Conservation (phyloP, 352 stramenopile species). For the Achlya hypogyna region DNA sequence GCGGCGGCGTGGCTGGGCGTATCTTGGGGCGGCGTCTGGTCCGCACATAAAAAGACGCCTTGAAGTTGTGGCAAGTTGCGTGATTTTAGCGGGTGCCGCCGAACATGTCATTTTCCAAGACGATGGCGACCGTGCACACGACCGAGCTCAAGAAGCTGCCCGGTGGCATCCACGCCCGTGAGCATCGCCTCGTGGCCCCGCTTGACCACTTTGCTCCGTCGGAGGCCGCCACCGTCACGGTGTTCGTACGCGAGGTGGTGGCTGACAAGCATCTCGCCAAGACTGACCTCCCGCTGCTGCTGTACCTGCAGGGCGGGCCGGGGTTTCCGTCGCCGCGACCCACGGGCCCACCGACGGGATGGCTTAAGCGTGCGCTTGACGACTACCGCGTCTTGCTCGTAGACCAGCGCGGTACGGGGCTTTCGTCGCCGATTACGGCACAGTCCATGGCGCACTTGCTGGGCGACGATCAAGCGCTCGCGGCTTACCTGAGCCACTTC, state of each 20-base stretch:
- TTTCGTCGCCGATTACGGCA: slow-evolving; percentile 45
- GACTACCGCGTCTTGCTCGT: slow-evolving; percentile 50
- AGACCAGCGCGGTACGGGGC: slow-evolving; percentile 66
- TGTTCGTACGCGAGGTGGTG: slow-evolving; percentile 8
- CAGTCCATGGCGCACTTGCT: slow-evolving; percentile 22
- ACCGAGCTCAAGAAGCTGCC: background rate
- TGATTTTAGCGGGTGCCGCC: too few relatives aligned
- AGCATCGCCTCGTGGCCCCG: background rate
- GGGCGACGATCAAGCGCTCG: background rate
- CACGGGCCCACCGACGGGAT: slow-evolving; percentile 23
- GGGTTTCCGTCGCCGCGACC: slow-evolving; percentile 26
- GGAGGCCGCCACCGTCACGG: background rate
- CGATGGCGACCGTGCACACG: background rate
- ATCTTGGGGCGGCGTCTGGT: too few relatives aligned
- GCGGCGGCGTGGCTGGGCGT: too few relatives aligned
- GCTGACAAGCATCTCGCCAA: slow-evolving; percentile 6
- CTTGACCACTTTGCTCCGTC: slow-evolving; percentile 7
- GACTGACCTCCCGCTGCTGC: slow-evolving; percentile 17
- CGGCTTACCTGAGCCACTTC: slow-evolving; percentile 49
- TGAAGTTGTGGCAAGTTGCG: too few relatives aligned
- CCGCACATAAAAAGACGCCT: too few relatives aligned
- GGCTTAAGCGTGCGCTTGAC: slow-evolving; percentile 32
- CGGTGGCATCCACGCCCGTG: background rate
- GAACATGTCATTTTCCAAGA: background rate
- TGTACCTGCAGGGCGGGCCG: slow-evolving; percentile 48